A percentile compares a stretch with the other conserved stretches of the same genome.
These are phyloP conservation scores for Emmonsiellopsis sp. DNA, from an alignment of 2,329 filamentous ascomycete species.

Conservation along the genomic window DNA sequence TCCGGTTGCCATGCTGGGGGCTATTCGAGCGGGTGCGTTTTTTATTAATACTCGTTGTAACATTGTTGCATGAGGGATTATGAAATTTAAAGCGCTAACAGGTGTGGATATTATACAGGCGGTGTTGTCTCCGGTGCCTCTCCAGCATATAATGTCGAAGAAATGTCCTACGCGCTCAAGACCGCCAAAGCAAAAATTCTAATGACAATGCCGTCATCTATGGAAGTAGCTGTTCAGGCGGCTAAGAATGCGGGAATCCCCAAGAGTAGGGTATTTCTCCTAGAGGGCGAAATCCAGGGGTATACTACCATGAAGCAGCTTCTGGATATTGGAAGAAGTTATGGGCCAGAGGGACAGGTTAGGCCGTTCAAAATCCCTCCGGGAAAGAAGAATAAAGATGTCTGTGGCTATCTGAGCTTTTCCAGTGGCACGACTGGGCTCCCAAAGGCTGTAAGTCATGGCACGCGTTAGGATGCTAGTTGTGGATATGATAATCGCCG, in stretches of 20 bases:
- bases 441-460: conserved; percentile 33
- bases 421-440: conserved; percentile 41
- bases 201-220: conserved; percentile 46
- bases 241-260: conserved; percentile 47
- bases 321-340: conserved; percentile 21
- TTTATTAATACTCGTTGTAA: conserved; percentile 21
- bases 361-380: conserved; percentile 40
- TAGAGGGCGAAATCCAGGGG: conserved; percentile 44
- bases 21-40: conserved; percentile 37
- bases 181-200: conserved; percentile 49
- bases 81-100: conserved; percentile 35
- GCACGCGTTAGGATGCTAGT: not conserved
- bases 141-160: conserved; percentile 57
- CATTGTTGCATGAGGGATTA: conserved; percentile 43
- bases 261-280: conserved; percentile 44
- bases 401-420: conserved; percentile 46
- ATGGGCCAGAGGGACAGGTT: conserved; percentile 35
- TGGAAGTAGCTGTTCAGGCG: conserved; percentile 46
- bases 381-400: conserved; percentile 47
- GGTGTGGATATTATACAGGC: not conserved
- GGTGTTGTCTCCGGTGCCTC: conserved; percentile 53
- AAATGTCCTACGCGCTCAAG: conserved; percentile 57
- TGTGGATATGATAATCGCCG: not conserved
- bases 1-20: conserved; percentile 52
- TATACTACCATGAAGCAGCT: conserved; percentile 35